Base-by-base conservation (phyloP, 2,329 filamentous ascomycete species). In the Neoscytalidium dimidiatum region DNA sequence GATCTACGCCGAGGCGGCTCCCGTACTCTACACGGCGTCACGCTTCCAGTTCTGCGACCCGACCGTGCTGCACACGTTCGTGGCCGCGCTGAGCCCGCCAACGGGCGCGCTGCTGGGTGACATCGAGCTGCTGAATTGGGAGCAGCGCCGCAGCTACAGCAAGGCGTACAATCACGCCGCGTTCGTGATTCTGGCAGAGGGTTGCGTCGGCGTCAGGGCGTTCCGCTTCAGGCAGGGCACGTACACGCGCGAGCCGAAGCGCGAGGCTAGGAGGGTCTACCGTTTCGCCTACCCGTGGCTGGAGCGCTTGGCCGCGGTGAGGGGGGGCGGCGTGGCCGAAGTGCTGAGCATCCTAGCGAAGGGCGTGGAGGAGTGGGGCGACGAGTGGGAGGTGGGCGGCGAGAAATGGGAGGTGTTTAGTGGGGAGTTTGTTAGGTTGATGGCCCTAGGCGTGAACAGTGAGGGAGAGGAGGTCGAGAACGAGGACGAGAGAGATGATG, bases 251-350 rank as follows among this genome's bases (percentile, higher is more conserved):
- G 21, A 62, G 0, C 9, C 66, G 38, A 5, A 19, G n/a, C 21
- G 56, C 17, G 38, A 33, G 6, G 75, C 75, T 3, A 70, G 69
- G 6, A 70, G 73, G 26, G 49, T 78, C 26, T 78, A 76, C 62
- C 75, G 75, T 7, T 71, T 76, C 48, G 74, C 70, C 0, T 76
- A 76, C 35, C 71, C 72, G 5, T 79, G 75, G 75, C 68, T 79
- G 7, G 77, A 79, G 53, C 72, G 73, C 1, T 67, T 77, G 75
- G 71, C 3, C 53, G 51, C 8, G 70, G 69, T 3, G 74, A 71
- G 49, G 71, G 72, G 2, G 71, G 68, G 29, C 19, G 64, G 56
- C 2, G 28, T 60, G 3, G 75, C 77, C 64, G 75, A 72, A 7
- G 75, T 70, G 0, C 48, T 77, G 4, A 70, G 75, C 17, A 3